Conservation (phyloP, 768 basidiomycete species). For the Floccularia luteovirens region DNA sequence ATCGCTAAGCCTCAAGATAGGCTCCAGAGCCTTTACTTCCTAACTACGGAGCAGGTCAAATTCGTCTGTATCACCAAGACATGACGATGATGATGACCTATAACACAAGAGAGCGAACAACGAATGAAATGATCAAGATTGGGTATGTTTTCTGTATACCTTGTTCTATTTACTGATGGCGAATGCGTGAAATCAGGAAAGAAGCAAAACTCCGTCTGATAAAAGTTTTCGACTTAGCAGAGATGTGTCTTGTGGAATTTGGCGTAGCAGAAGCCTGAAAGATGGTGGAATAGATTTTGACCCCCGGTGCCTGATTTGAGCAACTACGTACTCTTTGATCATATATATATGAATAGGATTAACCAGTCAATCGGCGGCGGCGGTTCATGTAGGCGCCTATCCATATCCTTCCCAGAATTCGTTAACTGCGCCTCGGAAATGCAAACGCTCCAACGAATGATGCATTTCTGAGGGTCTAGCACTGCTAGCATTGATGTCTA, state of each 20-base stretch:
- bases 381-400: no score
- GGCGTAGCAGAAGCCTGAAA: neutral
- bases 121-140: neutral
- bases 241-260: neutral
- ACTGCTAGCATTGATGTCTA: no score
- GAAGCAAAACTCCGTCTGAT: neutral
- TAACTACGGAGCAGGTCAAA: neutral
- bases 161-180: neutral
- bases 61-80: neutral
- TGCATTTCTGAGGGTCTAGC: no score
- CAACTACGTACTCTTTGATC: no score
- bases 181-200: neutral
- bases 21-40: neutral
- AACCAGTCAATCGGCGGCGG: no score
- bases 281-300: neutral
- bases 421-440: no score
- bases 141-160: neutral
- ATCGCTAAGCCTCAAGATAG: neutral
- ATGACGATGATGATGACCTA: neutral
- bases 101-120: neutral
- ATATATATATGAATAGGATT: no score
- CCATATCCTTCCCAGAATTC: no score
- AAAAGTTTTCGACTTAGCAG: neutral
- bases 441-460: no score
- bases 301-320: no score